Evolutionary conservation across 2,329 filamentous ascomycete genomes (phyloP), one percentile per base, ranked within the genome.

Genomic region (Myotisia sp.): DNA sequence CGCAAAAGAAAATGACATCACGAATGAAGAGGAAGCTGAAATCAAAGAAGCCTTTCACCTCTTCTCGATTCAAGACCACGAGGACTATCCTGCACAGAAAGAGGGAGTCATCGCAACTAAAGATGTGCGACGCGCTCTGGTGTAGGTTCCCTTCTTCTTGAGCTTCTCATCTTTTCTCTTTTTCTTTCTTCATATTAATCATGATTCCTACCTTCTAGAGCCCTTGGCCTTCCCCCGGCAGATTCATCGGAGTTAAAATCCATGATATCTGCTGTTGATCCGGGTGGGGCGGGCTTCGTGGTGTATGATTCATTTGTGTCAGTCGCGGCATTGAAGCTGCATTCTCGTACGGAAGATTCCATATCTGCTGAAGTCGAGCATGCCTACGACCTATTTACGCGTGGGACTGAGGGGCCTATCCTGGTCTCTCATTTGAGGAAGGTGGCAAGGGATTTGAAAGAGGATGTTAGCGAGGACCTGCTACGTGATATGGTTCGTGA

Each of bases 401-500:
- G 63, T 18, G 71, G 55, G 46, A 62, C 52, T 37, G 49, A 48
- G 13, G 65, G 69, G 2, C 72, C 71, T n/a, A 92, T 98, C 44
- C 90, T 80, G 2, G 50, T 95, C 18, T 70, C 69, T 10, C 79
- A 92, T 58, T 60, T 98, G 52, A 72, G 74, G 51, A 68, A 79
- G 48, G 77, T 94, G 35, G 85, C 86, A 26, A 74, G 72, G 45
- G 72, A 83, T 47, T 60, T 98, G 47, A 82, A 84, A 58, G 84
- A 93, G 59, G 83, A 76, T 41, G 76, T 92, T 16, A 72, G 74
- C 39, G 90, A 95, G 48, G 77, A 83, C 31, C 59, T 92, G 51
- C 62, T 98, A 51, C 74, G 73, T 60, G 85, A 94, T 62, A 98
- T 98, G 90, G 79, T 98, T 38, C 63, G 85, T 31, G 87, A 95